Evolutionary conservation across 306 rosid species (phyloP).

Genomic region (Trichosanthes truncata): DNA sequence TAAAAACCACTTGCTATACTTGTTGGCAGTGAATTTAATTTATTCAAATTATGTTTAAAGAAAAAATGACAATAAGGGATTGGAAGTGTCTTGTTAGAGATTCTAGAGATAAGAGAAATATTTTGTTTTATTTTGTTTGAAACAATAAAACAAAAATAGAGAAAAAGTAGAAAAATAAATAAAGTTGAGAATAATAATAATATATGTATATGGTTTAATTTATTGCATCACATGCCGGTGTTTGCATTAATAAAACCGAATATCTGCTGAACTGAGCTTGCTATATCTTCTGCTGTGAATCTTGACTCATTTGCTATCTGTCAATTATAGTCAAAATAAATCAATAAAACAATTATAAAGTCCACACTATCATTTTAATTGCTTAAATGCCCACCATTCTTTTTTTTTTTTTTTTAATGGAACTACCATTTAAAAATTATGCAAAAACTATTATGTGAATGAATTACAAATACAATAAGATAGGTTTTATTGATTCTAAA

Average conservation of each 20-base stretch:
- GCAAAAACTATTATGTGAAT: too few species aligned
- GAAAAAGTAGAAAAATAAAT: neutral
- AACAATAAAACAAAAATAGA: neutral
- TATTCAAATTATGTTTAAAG: too few species aligned
- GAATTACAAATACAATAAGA: too few species aligned
- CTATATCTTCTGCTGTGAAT: slow-evolving; percentile 83
- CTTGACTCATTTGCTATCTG: slow-evolving; percentile 81
- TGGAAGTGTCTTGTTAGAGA: too few species aligned
- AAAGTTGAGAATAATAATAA: neutral
- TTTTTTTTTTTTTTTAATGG: too few species aligned
- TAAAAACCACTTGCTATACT: too few species aligned
- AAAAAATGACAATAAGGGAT: too few species aligned
- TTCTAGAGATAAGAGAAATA: too few species aligned
- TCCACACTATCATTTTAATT: neutral
- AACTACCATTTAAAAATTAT: too few species aligned
- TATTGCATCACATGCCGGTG: slow-evolving; percentile 16
- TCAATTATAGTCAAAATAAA: neutral
- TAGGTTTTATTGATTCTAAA: too few species aligned
- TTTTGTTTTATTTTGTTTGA: neutral
- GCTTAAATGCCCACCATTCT: neutral
- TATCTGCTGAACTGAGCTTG: slow-evolving; percentile 84
- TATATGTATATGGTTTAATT: neutral
- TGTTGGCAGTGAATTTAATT: too few species aligned
- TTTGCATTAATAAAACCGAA: slow-evolving; percentile 79
- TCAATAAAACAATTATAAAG: neutral